These are phyloP conservation scores for Lipomyces anomalus DNA, from an alignment of 805 yeast species.

Conservation along the genomic window DNA sequence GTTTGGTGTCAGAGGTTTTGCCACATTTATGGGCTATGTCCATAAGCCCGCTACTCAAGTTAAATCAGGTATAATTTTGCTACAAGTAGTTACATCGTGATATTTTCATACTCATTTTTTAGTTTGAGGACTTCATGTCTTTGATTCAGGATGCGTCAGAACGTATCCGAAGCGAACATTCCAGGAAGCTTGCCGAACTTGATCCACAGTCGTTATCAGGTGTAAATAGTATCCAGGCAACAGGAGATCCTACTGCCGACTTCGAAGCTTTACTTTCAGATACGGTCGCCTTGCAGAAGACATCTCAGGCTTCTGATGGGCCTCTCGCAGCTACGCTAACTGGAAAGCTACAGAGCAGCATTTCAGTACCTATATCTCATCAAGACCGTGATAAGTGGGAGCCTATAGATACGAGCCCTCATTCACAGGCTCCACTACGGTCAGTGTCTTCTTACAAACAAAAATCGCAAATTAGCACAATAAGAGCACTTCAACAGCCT, in stretches of 20 bases:
- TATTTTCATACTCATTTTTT: no score
- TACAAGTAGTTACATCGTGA: no score
- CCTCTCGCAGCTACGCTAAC: neutral
- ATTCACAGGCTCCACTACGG: no score
- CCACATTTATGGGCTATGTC: conserved; percentile 51
- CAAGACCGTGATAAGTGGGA: conserved; percentile 5
- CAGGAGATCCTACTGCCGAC: conserved; percentile 19
- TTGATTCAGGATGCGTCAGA: conserved; percentile 40
- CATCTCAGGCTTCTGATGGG: neutral
- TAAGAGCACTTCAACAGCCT: neutral
- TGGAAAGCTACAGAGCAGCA: conserved; percentile 5
- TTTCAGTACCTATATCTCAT: conserved; percentile 12
- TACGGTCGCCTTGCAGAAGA: neutral
- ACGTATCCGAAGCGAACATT: conserved; percentile 42
- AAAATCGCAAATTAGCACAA: neutral
- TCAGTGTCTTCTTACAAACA: no score
- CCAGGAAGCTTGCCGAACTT: conserved; percentile 30
- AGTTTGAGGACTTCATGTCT: conserved; percentile 37
- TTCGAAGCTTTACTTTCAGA: conserved; percentile 23
- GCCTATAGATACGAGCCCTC: neutral
- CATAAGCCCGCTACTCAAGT: conserved; percentile 41
- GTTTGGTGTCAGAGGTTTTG: conserved; percentile 47
- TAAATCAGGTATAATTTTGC: no score
- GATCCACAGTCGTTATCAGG: conserved; percentile 5
- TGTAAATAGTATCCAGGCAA: neutral